Base-by-base conservation (phyloP, 352 stramenopile genomes). In the Phytopythium chamaehyphon region DNA sequence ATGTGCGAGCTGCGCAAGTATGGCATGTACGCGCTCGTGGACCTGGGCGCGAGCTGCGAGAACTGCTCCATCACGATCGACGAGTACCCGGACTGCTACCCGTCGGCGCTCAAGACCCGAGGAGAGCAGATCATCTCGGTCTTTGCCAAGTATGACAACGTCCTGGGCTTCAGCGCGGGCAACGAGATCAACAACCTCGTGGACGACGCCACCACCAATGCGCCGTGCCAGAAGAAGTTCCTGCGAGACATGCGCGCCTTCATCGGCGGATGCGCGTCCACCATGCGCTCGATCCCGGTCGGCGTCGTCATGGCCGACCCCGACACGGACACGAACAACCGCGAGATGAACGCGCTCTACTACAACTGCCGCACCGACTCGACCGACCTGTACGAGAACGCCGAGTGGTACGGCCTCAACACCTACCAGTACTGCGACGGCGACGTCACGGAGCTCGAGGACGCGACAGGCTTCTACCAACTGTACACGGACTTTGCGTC, bases 191-290 rank as follows among this genome's bases (percentile, higher is more conserved):
- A 93, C 54, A 66, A 93, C 48, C 64, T 73, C n/a, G 67, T 83
- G 10, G 38, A 42, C 0, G 57, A 68, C 12, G 50, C 64, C 1
- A 54, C 49, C 10, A 61, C 66, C 10, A 93, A 95, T 45, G 82
- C 76, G 10, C 75, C 86, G 9, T 96, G 87, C 60, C 81, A 93
- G 54, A 96, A 96, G 62, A 95, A 95, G 57, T 94, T 95, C 47
- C 63, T 96, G 33, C 67, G 72, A 5, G 87, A 95, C 51, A 92
- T 95, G 80, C 69, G 85, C 37, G 57, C 54, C 7, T 95, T 87
- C 64, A 67, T 92, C 14, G 54, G 47, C 2, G 51, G 42, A 2
- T 96, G 87, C 46, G 95, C 56, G 55, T 26, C 47, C 1, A 75
- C 61, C 39, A 62, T 90, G 21, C 79, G 87, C 6, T n/a, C 75